phyloP scores from a whole-genome alignment of 2,329 filamentous ascomycete genomes.

The Ciborinia camelliae region DNA sequence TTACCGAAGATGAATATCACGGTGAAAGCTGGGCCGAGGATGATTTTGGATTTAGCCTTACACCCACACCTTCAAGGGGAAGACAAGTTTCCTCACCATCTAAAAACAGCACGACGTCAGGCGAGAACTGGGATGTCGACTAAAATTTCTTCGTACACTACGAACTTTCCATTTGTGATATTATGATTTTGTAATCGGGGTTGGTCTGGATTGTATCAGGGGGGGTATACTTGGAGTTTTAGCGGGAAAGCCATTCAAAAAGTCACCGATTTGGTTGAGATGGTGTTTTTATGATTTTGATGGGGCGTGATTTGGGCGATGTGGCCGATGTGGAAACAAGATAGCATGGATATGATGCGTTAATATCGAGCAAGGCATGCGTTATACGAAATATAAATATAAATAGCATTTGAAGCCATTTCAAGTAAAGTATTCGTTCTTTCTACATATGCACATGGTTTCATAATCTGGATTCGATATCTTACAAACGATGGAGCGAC shows the following conservation, averaged over 20 bases:
- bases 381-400: not conserved
- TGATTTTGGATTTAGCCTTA: slow-evolving; percentile 49
- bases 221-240: not conserved
- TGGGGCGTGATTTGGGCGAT: not conserved
- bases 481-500: not conserved
- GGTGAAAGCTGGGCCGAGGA: slow-evolving; percentile 57
- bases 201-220: not conserved
- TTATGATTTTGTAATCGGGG: slow-evolving; percentile 2
- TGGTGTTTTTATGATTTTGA: not conserved
- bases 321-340: too few relatives aligned
- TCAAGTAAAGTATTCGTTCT: not conserved
- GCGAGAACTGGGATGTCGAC: slow-evolving; percentile 30
- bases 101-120: not conserved
- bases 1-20: slow-evolving; percentile 40
- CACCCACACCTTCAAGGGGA: slow-evolving; percentile 16
- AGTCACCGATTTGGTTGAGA: not conserved
- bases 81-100: not conserved
- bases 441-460: not conserved
- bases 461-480: not conserved
- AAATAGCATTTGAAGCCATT: not conserved
- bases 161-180: slow-evolving; percentile 2
- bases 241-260: not conserved
- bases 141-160: slow-evolving; percentile 16
- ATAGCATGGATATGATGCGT: not conserved
- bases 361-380: not conserved